These are phyloP conservation scores for Andrographis paniculata DNA, from an alignment of 305 asterid species.

Conservation along the genomic window DNA sequence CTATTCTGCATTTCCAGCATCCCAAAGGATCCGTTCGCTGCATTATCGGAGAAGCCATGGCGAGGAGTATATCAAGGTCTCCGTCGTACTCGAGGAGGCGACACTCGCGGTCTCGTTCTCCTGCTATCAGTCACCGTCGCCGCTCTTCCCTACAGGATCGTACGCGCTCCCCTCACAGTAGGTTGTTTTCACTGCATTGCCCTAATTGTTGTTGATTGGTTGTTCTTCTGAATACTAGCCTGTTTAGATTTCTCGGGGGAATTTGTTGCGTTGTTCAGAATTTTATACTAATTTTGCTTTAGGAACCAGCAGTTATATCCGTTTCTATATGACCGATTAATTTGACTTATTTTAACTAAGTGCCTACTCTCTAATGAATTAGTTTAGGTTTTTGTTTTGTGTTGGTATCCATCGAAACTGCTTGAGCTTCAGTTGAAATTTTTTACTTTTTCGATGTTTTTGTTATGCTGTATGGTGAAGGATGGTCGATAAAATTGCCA, in stretches of 20 bases:
- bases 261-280: no score
- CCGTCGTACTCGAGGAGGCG: slow-evolving; percentile 68
- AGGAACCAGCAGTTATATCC: not conserved
- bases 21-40: no score
- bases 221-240: not conserved
- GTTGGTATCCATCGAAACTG: no score
- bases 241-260: no score
- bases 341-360: not conserved
- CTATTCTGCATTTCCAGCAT: no score
- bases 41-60: slow-evolving; percentile 30
- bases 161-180: slow-evolving; percentile 48
- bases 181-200: slow-evolving; percentile 28
- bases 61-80: slow-evolving; percentile 66
- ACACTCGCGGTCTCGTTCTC: slow-evolving; percentile 71
- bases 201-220: not conserved
- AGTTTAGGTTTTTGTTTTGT: no score
- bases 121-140: slow-evolving; percentile 42
- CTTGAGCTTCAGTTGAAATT: no score
- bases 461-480: not conserved
- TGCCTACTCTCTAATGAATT: no score
- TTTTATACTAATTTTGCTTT: no score
- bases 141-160: slow-evolving; percentile 59
- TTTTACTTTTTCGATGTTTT: not conserved
- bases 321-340: not conserved
- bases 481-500: not conserved